Base-by-base conservation (phyloP, 164 flowering plant genomes). In the Chloranthus sessilifolius region DNA sequence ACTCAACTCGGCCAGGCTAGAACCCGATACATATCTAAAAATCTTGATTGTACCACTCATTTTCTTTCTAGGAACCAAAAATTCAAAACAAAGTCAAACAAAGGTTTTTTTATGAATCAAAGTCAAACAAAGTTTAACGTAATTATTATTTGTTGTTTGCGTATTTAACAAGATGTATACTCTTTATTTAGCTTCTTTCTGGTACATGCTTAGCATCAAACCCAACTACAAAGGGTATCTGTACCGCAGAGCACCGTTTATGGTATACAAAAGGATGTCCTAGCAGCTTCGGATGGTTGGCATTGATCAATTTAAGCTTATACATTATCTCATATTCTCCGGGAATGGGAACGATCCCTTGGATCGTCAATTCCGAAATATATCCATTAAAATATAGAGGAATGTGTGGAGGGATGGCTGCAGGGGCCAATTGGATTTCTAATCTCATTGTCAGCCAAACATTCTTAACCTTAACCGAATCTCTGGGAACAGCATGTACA, bases 341-440 rank as follows among this genome's bases (percentile, higher is more conserved):
- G 0, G 96, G 98, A n/a, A 80, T 91, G 90, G 96, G 96, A 33
- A 83, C 95, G 0, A 81, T 71, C 1, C 98, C 96, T 0, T 88
- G 96, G 98, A 79, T 88, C 6, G 69, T 88, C 11, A 91, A 88
- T 73, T 85, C 95, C 0, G 96, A 88, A 71, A 88, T 91, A 26
- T 91, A 91, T 56, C 98, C 98, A 3, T 39, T 87, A 51, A 76
- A 72, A 45, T 80, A 63, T 69, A 65, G 97, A 69, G 91, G 92
- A 0, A 35, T 76, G 2, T 83, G 95, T 1, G 95, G 96, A 43
- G 96, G 95, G 5, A 74, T 90, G 4, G 95, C 95, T 12, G 92
- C 94, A 2, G 77, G 76, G 8, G 50, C 82, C 1, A 83, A 83
- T 62, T 88, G 95, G 97, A 19, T 53, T 4, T 67, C 95, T 0